phyloP scores from a whole-genome alignment of 306 rosid genomes.

The Lotus japonicus region DNA sequence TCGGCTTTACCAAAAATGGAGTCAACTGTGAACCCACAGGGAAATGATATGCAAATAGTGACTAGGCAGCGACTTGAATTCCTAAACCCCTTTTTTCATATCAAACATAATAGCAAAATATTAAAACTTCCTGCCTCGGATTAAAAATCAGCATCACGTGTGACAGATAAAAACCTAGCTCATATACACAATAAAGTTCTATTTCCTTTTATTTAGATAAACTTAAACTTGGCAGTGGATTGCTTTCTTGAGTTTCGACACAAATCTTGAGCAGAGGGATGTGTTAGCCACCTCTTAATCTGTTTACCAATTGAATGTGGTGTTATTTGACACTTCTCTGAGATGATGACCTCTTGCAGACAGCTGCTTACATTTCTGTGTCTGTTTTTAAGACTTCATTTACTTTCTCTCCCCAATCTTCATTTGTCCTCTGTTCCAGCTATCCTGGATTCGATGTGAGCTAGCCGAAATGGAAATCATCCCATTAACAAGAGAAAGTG shows the following conservation, averaged over 20 bases:
- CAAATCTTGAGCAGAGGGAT: not conserved
- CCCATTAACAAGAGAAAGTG: constrained; percentile 60
- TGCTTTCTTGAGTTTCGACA: constrained; percentile 10
- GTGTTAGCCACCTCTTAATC: not conserved
- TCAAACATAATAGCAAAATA: not conserved
- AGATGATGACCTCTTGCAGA: not conserved
- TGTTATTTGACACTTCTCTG: not conserved
- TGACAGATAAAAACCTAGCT: not conserved
- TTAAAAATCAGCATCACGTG: not conserved
- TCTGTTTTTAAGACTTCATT: not conserved
- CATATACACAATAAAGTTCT: not conserved
- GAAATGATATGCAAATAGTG: not conserved
- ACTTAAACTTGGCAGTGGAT: not conserved
- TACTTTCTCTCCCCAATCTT: constrained; percentile 7
- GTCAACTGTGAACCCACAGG: not conserved
- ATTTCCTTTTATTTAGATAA: not conserved
- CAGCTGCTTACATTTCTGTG: not conserved
- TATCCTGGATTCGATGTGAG: constrained; percentile 36
- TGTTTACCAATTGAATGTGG: not conserved
- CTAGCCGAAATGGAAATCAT: constrained; percentile 55
- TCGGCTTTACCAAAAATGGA: not conserved
- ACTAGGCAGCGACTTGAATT: not conserved
- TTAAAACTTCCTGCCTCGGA: not conserved
- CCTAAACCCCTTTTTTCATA: not conserved
- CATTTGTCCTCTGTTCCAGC: constrained; percentile 19